A percentile compares a stretch with the other conserved stretches of the same genome.
phyloP scores from a whole-genome alignment of 495 filamentous ascomycete species.

The Lindgomyces ingoldianus region DNA sequence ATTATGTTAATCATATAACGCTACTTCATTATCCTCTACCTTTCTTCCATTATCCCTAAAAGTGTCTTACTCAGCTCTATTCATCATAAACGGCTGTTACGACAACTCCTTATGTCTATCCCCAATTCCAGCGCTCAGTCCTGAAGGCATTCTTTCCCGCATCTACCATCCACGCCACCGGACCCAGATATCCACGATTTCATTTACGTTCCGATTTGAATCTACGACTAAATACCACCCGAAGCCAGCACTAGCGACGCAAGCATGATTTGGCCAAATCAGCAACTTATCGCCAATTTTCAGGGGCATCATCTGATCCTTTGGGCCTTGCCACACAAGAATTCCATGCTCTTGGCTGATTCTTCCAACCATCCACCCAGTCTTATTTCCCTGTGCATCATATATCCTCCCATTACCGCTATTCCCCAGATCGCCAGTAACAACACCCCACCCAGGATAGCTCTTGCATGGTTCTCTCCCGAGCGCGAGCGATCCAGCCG shows the following conservation, averaged over 20 bases:
- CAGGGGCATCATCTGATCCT: slow-evolving; percentile 58
- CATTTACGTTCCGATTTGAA: slow-evolving; percentile 54
- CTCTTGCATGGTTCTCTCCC: slow-evolving; percentile 73
- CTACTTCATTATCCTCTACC: too few species aligned
- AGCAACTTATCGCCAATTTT: slow-evolving; percentile 62
- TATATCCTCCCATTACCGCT: slow-evolving; percentile 18
- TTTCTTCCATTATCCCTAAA: too few species aligned
- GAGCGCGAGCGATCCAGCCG: slow-evolving; percentile 69
- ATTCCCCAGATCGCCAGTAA: slow-evolving; percentile 45
- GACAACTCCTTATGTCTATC: too few species aligned
- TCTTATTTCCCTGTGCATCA: slow-evolving; percentile 37
- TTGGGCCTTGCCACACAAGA: slow-evolving; percentile 48
- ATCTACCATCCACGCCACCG: slow-evolving; percentile 50
- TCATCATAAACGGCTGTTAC: background rate
- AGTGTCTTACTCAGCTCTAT: background rate
- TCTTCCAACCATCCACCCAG: slow-evolving; percentile 47
- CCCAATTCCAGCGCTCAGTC: too few species aligned
- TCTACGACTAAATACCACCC: slow-evolving; percentile 79
- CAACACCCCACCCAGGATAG: slow-evolving; percentile 73
- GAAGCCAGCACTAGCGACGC: slow-evolving; percentile 71
- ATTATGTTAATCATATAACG: background rate
- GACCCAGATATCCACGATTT: slow-evolving; percentile 46
- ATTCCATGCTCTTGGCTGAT: slow-evolving; percentile 50
- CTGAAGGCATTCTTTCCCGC: background rate
- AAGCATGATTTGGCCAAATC: slow-evolving; percentile 84